Evolutionary conservation across 352 stramenopile genomes (phyloP).

Genomic region (Globisporangium splendens): DNA sequence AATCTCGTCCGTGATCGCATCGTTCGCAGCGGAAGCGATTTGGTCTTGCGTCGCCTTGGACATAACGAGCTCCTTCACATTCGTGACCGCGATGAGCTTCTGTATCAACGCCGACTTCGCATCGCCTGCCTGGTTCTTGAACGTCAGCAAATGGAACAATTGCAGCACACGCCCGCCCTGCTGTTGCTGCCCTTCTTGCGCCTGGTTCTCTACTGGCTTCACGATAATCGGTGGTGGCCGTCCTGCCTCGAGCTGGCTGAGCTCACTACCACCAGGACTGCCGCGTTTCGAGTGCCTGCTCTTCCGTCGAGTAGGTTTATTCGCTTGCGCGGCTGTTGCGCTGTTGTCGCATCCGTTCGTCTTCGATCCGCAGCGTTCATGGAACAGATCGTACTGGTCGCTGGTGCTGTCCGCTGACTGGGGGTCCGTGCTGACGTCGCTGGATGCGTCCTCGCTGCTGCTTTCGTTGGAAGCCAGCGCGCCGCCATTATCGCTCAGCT

Average conservation of each 20-base stretch:
- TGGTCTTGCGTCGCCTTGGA: slow-evolving; percentile 64
- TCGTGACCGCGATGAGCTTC: slow-evolving; percentile 48
- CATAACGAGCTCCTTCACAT: slow-evolving; percentile 60
- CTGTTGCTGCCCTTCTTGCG: slow-evolving; percentile 1
- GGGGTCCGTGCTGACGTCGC: slow-evolving; percentile 27
- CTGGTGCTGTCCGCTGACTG: slow-evolving; percentile 16
- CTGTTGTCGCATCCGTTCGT: neutral
- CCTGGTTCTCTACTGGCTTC: neutral
- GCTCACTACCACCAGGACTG: neutral
- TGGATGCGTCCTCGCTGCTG: slow-evolving; percentile 17
- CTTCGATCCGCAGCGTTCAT: slow-evolving; percentile 14
- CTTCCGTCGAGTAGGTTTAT: neutral
- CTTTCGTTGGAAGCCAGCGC: slow-evolving; percentile 10
- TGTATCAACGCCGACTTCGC: slow-evolving; percentile 51
- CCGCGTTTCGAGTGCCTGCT: neutral
- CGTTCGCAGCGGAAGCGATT: slow-evolving; percentile 64
- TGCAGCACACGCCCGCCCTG: slow-evolving; percentile 41
- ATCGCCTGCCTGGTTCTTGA: slow-evolving; percentile 52
- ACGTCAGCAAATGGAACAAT: slow-evolving; percentile 57
- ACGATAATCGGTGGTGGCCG: slow-evolving; percentile 6
- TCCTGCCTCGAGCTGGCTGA: neutral
- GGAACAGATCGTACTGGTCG: slow-evolving; percentile 32
- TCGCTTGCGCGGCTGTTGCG: neutral
- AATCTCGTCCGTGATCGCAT: slow-evolving; percentile 74
- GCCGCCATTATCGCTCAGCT: slow-evolving; percentile 13